These are phyloP conservation scores for Echinochloa phyllopogon DNA, from an alignment of 176 grass and related monocot species.

Conservation along the genomic window DNA sequence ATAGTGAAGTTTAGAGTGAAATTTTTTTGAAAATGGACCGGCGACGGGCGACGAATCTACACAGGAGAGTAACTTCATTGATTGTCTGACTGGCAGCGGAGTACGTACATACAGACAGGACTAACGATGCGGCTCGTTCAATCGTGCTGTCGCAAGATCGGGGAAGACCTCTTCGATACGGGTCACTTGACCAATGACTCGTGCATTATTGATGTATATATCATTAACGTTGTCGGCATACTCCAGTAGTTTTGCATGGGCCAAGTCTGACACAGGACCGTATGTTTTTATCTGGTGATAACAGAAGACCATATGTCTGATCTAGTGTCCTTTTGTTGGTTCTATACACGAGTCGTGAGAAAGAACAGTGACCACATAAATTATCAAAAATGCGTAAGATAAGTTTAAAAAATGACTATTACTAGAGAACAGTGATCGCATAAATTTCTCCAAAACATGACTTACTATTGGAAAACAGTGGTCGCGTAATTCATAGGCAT, in stretches of 20 bases:
- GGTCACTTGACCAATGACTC: not conserved
- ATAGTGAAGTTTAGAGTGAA: too few relatives aligned
- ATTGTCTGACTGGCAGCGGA: conserved; percentile 1
- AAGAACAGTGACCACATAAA: too few relatives aligned
- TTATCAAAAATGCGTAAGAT: too few relatives aligned
- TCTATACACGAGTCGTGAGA: not conserved
- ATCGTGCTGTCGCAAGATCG: not conserved
- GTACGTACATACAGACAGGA: conserved; percentile 16
- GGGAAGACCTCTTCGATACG: not conserved
- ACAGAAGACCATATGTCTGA: too few relatives aligned
- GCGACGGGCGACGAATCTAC: not conserved
- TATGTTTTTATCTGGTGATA: not conserved
- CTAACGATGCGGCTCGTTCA: not conserved
- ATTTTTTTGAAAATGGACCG: not conserved
- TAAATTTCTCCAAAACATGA: too few relatives aligned
- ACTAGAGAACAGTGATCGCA: not conserved
- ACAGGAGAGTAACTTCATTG: not conserved
- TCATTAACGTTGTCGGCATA: not conserved
- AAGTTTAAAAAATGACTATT: not conserved
- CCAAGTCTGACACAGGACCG: too few relatives aligned
- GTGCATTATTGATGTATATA: conserved; percentile 3
- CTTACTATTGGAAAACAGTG: not conserved
- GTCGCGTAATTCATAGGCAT: not conserved
- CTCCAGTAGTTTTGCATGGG: not conserved
- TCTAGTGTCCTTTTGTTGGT: too few relatives aligned